phyloP scores from a whole-genome alignment of 805 yeast genomes.

The Metschnikowia kofuensis region DNA sequence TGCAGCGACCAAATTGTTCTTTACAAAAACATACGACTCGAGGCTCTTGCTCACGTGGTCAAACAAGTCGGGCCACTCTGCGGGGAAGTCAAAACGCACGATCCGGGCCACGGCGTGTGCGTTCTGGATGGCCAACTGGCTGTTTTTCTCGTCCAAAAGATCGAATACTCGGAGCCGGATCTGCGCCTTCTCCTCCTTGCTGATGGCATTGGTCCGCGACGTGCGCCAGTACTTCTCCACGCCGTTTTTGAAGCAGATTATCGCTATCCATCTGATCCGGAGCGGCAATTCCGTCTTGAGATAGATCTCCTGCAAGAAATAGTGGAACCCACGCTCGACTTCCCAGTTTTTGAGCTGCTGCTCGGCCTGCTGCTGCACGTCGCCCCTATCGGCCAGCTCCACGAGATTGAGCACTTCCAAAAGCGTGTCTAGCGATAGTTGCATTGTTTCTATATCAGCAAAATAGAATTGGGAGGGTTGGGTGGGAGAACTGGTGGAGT shows the following conservation, averaged over 20 bases:
- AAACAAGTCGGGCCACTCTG: slow-evolving; percentile 80
- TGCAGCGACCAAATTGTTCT: slow-evolving; percentile 48
- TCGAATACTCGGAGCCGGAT: slow-evolving; percentile 60
- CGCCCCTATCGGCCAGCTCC: slow-evolving; percentile 44
- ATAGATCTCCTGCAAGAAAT: slow-evolving; percentile 54
- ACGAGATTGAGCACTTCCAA: slow-evolving; percentile 28
- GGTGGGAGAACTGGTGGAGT: not conserved
- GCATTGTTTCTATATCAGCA: not conserved
- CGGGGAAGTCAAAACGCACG: slow-evolving; percentile 81
- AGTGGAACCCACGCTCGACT: slow-evolving; percentile 55
- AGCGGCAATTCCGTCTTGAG: slow-evolving; percentile 55
- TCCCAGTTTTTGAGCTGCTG: slow-evolving; percentile 70
- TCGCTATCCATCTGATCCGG: slow-evolving; percentile 80
- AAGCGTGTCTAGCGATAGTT: slow-evolving; percentile 25
- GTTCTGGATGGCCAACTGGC: slow-evolving; percentile 74
- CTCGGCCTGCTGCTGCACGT: slow-evolving; percentile 64
- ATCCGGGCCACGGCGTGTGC: slow-evolving; percentile 80
- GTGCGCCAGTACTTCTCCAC: slow-evolving; percentile 83
- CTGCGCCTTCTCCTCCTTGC: slow-evolving; percentile 64
- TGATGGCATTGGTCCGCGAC: slow-evolving; percentile 48
- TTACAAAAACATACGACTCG: slow-evolving; percentile 37
- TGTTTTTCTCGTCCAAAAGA: slow-evolving; percentile 64
- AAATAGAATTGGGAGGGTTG: not conserved
- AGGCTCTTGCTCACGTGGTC: slow-evolving; percentile 54
- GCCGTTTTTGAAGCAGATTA: slow-evolving; percentile 86